These are phyloP conservation scores for Colletotrichum orbiculare DNA, from an alignment of 2,329 filamentous ascomycete species.

Conservation along the genomic window DNA sequence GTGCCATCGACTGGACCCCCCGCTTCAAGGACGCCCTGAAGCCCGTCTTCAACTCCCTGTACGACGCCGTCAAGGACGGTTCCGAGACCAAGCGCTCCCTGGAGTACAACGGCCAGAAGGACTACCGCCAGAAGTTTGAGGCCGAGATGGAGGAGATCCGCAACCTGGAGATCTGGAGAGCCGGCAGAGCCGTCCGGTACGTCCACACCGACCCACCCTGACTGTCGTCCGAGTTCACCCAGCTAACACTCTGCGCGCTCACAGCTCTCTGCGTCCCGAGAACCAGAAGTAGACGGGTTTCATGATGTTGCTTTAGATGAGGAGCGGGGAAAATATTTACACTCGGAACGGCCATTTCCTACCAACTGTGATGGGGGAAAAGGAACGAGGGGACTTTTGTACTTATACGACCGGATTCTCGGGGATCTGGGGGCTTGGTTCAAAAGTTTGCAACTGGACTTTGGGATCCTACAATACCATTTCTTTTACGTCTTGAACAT, in stretches of 20 bases:
- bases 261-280: constrained; percentile 82
- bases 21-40: constrained; percentile 98
- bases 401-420: constrained; percentile 49
- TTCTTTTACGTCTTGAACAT: constrained; percentile 25
- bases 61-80: constrained; percentile 91
- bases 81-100: constrained; percentile 96
- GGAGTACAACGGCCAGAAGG: constrained; percentile 94
- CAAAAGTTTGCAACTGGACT: constrained; percentile 40
- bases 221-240: constrained; percentile 3
- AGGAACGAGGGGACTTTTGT: constrained; percentile 42
- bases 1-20: constrained; percentile 98
- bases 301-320: constrained; percentile 28
- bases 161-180: constrained; percentile 98
- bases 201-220: constrained; percentile 39
- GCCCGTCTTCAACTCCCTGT: constrained; percentile 98
- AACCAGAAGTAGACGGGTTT: constrained; percentile 75
- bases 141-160: constrained; percentile 99
- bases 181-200: constrained; percentile 94
- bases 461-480: constrained; percentile 37
- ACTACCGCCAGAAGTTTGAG: constrained; percentile 98
- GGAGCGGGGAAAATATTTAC: constrained; percentile 17
- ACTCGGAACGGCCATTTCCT: constrained; percentile 32
- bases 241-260: constrained; percentile 40
- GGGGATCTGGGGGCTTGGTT: constrained; percentile 38
- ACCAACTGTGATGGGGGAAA: constrained; percentile 32